Conservation (phyloP, 176 grass and related monocot species). For the Eragrostis nindensis region DNA sequence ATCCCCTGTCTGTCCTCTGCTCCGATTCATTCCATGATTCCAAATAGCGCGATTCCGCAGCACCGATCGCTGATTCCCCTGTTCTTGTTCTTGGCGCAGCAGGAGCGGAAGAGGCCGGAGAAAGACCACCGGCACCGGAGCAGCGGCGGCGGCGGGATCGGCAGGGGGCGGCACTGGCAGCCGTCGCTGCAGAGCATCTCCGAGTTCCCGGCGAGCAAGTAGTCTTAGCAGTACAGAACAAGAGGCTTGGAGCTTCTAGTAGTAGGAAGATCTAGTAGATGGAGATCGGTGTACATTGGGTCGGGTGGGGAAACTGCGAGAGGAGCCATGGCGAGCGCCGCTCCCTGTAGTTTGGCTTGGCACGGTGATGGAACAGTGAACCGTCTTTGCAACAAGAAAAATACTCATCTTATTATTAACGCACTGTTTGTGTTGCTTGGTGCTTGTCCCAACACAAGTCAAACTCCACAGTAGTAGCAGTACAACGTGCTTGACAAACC, state of each 20-base stretch:
- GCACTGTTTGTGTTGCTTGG: not conserved
- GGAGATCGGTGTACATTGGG: conserved; percentile 36
- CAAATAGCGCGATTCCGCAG: not conserved
- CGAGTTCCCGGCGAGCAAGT: conserved; percentile 11
- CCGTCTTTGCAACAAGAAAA: not conserved
- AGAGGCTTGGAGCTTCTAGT: not conserved
- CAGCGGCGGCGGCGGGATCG: not conserved
- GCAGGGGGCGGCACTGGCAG: conserved; percentile 45
- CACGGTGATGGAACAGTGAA: conserved; percentile 1
- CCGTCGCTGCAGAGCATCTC: conserved; percentile 59
- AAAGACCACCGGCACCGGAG: conserved; percentile 34
- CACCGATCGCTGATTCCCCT: not conserved
- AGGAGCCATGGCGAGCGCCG: not conserved
- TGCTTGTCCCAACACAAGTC: not conserved
- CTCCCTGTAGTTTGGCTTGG: not conserved
- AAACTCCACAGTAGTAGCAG: not conserved
- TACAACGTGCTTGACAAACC: not conserved
- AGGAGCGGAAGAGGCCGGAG: conserved; percentile 38
- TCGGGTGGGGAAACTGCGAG: not conserved
- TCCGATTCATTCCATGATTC: too few relatives aligned
- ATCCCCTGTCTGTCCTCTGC: not conserved
- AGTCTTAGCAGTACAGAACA: not conserved
- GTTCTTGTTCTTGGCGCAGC: conserved; percentile 9
- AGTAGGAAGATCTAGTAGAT: not conserved
- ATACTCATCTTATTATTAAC: too few relatives aligned